Evolutionary conservation across 495 filamentous ascomycete species (phyloP).

Genomic region (Patellaria atrata): DNA sequence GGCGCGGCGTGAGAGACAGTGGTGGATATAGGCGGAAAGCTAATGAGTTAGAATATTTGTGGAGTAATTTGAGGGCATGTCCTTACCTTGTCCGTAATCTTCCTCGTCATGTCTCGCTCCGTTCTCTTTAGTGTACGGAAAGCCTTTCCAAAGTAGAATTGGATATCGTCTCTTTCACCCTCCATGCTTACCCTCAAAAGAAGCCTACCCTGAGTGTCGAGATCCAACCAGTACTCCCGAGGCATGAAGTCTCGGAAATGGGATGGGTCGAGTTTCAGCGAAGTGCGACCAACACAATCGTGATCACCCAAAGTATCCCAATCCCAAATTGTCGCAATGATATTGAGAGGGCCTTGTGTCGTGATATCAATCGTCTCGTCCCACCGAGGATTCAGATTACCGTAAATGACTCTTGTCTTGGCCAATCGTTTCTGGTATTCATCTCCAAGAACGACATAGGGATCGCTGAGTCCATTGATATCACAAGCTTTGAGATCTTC

Average conservation of each 20-base stretch:
- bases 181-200: slow-evolving; percentile 94
- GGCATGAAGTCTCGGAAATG: slow-evolving; percentile 95
- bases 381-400: slow-evolving; percentile 90
- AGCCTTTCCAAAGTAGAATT: slow-evolving; percentile 96
- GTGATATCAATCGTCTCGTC: slow-evolving; percentile 95
- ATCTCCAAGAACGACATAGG: slow-evolving; percentile 91
- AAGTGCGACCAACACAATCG: slow-evolving; percentile 90
- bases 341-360: slow-evolving; percentile 75
- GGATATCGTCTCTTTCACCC: slow-evolving; percentile 93
- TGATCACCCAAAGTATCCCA: slow-evolving; percentile 96
- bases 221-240: slow-evolving; percentile 90
- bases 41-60: no score
- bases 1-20: slow-evolving; percentile 70
- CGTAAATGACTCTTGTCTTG: slow-evolving; percentile 85
- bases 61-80: no score
- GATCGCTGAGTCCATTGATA: slow-evolving; percentile 85
- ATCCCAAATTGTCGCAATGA: slow-evolving; percentile 97
- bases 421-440: slow-evolving; percentile 96
- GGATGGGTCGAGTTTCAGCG: slow-evolving; percentile 82
- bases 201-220: slow-evolving; percentile 88
- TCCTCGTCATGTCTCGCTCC: slow-evolving; percentile 93
- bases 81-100: slow-evolving; percentile 90
- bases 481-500: slow-evolving; percentile 97
- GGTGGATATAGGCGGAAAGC: slow-evolving; percentile 90
- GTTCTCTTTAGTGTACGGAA: slow-evolving; percentile 90